Base-by-base conservation (phyloP, 768 basidiomycete species). In the Hypholoma sublateritium region DNA sequence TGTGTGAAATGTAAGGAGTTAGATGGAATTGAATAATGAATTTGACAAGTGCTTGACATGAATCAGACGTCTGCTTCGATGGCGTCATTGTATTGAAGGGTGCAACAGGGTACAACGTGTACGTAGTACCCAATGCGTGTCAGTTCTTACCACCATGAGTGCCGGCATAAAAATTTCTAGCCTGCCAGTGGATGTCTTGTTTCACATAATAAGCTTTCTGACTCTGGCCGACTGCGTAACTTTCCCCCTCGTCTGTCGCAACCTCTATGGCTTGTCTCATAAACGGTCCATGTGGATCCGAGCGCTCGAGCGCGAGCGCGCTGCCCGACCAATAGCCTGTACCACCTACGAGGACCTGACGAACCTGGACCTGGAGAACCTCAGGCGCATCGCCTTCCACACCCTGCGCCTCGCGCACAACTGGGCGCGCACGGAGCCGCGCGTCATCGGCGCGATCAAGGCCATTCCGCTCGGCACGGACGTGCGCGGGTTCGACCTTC, bases 221-320 rank as follows among this genome's bases (percentile, higher is more conserved):
- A 58, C 46, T n/a, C 64, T 71, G 2, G 55, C 54, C n/a, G 68
- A 68, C 60, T 45, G 51, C 8, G 25, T 69, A 14, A 36, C 34
- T 21, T 53, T 53, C 22, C 35, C 24, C 59, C 64, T 4, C 59
- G 70, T 64, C 16, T 69, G 56, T 54, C 58, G 53, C 19, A 25
- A 57, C 7, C 62, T 69, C 48, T 25, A 67, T 22, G n/a, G 41
- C 8, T 55, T 70, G 37, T 57, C 68, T 4, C 35, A 59, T n/a
- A 59, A 70, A 49, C 67, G 65, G 9, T 59, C 56, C 12, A 69
- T 61, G 50, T 73, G 72, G 72, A 69, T 71, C n/a, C 50, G 53
- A 17, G 58, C 67, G 7, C 59, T 74, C 5, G 49, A 59, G 22
- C 37, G 47, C n/a, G 61, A 69, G n/a, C 65, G 62, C 9, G 56